These are phyloP conservation scores for Bisporella sp. DNA, from an alignment of 2,329 filamentous ascomycete genomes.

Conservation along the genomic window DNA sequence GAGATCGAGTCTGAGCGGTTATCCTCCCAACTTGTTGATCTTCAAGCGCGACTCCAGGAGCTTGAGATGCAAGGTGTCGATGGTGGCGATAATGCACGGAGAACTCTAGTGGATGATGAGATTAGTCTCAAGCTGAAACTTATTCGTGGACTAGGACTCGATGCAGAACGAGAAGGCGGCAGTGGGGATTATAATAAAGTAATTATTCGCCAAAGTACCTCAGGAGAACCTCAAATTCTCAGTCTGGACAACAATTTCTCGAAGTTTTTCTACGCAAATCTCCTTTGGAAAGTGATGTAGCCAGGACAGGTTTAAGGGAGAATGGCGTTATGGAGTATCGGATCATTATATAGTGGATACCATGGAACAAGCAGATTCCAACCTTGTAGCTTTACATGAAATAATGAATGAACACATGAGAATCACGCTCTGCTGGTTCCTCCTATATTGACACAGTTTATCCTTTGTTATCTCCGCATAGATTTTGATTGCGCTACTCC, in stretches of 20 bases:
- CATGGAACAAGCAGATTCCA: too few species aligned
- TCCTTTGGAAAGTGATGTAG: slow-evolving; percentile 87
- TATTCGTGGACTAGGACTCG: slow-evolving; percentile 85
- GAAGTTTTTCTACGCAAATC: slow-evolving; percentile 87
- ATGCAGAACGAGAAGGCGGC: slow-evolving; percentile 68
- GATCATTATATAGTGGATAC: too few species aligned
- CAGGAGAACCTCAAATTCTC: slow-evolving; percentile 89
- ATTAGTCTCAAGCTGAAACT: slow-evolving; percentile 75
- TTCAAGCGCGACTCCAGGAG: slow-evolving; percentile 70
- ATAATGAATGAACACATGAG: too few species aligned
- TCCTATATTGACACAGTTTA: too few species aligned
- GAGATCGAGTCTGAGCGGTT: slow-evolving; percentile 96
- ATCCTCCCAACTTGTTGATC: slow-evolving; percentile 66
- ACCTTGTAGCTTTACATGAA: too few species aligned
- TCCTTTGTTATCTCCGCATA: too few species aligned
- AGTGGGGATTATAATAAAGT: slow-evolving; percentile 76
- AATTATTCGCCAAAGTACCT: slow-evolving; percentile 74
- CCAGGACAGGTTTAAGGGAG: slow-evolving; percentile 4
- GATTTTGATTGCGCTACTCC: too few species aligned
- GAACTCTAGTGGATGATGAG: slow-evolving; percentile 52
- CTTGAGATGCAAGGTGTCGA: slow-evolving; percentile 84
- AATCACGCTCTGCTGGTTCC: too few species aligned
- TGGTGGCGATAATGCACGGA: slow-evolving; percentile 41
- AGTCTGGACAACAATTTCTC: slow-evolving; percentile 92
- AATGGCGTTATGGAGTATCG: too few species aligned